These are phyloP conservation scores for Symmetrospora coprosmae DNA, from an alignment of 768 basidiomycete species.

Conservation along the genomic window DNA sequence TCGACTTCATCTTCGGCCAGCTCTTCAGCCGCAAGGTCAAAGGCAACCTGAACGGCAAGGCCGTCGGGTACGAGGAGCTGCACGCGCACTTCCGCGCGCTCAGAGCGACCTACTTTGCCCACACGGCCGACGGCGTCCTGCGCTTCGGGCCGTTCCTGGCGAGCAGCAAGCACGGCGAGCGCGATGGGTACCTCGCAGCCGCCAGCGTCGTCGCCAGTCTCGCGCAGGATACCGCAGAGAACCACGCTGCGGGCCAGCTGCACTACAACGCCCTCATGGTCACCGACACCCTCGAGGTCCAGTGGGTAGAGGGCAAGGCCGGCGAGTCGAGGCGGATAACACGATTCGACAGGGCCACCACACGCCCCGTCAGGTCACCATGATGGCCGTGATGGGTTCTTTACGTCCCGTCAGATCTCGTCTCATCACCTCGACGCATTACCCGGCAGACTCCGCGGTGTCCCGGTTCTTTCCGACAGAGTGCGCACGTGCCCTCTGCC, in stretches of 20 bases:
- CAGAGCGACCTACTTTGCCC: background rate
- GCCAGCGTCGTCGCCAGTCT: slow-evolving; percentile 2
- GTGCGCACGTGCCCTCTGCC: too few species aligned
- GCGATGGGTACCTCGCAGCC: slow-evolving; percentile 15
- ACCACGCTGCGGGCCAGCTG: background rate
- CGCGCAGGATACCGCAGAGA: background rate
- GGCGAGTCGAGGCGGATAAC: slow-evolving; percentile 12
- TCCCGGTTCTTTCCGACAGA: too few species aligned
- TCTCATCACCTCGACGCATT: too few species aligned
- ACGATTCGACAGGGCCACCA: background rate
- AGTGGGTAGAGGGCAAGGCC: slow-evolving; percentile 17
- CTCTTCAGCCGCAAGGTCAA: slow-evolving; percentile 9
- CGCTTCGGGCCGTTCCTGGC: slow-evolving; percentile 11
- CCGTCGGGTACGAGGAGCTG: slow-evolving; percentile 1
- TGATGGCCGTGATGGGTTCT: too few species aligned
- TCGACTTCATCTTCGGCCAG: slow-evolving; percentile 15
- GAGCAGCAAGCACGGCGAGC: background rate
- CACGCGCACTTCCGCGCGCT: slow-evolving; percentile 3
- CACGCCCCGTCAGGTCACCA: background rate
- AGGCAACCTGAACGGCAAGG: slow-evolving; percentile 2
- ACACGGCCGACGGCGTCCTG: background rate
- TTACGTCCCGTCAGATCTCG: too few species aligned
- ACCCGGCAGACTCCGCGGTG: too few species aligned
- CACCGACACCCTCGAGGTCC: slow-evolving; percentile 17
- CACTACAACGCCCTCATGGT: slow-evolving; percentile 8